These are phyloP conservation scores for Lyophyllum decastes DNA, from an alignment of 768 basidiomycete species.

Conservation along the genomic window DNA sequence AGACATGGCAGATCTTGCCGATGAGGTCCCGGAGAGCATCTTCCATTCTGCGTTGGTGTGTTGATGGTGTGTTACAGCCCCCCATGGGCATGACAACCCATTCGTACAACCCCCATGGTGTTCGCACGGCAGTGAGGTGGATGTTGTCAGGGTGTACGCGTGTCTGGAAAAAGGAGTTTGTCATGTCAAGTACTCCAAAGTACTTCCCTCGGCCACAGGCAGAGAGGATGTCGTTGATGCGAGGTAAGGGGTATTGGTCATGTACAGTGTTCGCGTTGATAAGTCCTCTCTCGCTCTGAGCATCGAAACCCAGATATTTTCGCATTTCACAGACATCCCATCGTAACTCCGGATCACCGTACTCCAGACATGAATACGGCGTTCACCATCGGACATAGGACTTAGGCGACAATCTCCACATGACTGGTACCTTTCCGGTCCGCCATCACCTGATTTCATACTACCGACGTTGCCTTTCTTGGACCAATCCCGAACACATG, in stretches of 20 bases:
- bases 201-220: background rate
- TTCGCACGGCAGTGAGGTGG: slow-evolving; percentile 33
- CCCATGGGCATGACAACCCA: slow-evolving; percentile 44
- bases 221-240: background rate
- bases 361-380: too few species aligned
- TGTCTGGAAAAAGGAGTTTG: slow-evolving; percentile 28
- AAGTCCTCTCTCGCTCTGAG: too few species aligned
- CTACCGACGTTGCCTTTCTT: too few species aligned
- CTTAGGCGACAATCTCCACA: too few species aligned
- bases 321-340: too few species aligned
- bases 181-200: background rate
- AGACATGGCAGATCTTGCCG: slow-evolving; percentile 43
- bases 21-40: slow-evolving; percentile 31
- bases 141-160: slow-evolving; percentile 28
- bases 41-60: slow-evolving; percentile 36
- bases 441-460: too few species aligned
- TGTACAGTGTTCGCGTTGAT: slow-evolving; percentile 23
- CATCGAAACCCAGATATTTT: too few species aligned
- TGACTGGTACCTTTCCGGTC: too few species aligned
- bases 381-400: too few species aligned
- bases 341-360: too few species aligned
- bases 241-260: background rate
- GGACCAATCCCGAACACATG: too few species aligned
- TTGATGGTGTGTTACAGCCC: slow-evolving; percentile 31
- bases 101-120: slow-evolving; percentile 41